These are phyloP conservation scores for Rusavskia elegans DNA, from an alignment of 495 filamentous ascomycete genomes.

Conservation along the genomic window DNA sequence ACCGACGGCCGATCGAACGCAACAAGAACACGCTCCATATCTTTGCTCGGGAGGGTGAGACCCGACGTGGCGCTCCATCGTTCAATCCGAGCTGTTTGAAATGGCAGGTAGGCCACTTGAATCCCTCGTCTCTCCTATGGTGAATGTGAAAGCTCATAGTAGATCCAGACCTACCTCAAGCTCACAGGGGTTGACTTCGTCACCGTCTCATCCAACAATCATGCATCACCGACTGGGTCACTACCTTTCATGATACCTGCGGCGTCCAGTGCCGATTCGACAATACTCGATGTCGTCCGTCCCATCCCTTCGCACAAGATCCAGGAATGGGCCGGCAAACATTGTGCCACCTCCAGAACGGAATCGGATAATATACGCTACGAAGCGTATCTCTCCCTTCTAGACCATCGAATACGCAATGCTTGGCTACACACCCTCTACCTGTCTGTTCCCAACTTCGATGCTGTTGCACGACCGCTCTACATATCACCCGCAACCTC, in stretches of 20 bases:
- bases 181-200: constrained; percentile 55
- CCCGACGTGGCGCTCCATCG: constrained; percentile 46
- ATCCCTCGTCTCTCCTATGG: not conserved
- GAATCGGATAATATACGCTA: constrained; percentile 43
- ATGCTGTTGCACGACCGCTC: constrained; percentile 42
- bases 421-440: constrained; percentile 81
- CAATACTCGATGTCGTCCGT: not conserved
- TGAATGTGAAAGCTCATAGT: too few relatives aligned
- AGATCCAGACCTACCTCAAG: constrained; percentile 61
- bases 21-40: constrained; percentile 54
- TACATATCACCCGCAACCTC: constrained; percentile 53
- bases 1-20: constrained; percentile 33
- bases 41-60: constrained; percentile 55
- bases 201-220: constrained; percentile 68
- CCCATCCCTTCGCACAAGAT: constrained; percentile 53
- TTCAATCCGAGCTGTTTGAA: constrained; percentile 92
- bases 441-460: constrained; percentile 47
- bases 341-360: constrained; percentile 29
- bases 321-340: constrained; percentile 38
- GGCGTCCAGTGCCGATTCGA: constrained; percentile 15
- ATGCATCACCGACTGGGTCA: constrained; percentile 75
- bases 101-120: constrained; percentile 56
- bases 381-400: constrained; percentile 64
- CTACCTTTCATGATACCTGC: constrained; percentile 75
- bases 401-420: constrained; percentile 69